Evolutionary conservation across 192 early-diverging fungal genomes (phyloP), one percentile per base, ranked within the genome.

Genomic region (Backusella liffmaniae): DNA sequence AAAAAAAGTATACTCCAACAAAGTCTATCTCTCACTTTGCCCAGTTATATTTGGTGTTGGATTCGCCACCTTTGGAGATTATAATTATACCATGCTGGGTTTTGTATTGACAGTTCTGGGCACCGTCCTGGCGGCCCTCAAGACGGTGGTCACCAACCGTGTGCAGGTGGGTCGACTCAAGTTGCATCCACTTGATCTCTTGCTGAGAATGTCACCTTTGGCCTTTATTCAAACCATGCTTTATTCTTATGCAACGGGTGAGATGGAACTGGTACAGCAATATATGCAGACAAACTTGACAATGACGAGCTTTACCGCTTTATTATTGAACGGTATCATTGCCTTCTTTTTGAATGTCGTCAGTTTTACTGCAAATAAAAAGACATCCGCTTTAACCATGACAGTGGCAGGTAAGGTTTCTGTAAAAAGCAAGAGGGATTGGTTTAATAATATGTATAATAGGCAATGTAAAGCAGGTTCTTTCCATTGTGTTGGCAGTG

Each of bases 261-360:
- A 97, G 76, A 44, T 90, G 59, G 70, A 75, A 12, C 44, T 76
- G 29, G 81, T 87, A 21, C 72, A 75, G 9, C 68, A 80, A 5
- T 90, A 83, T 74, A 80, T 75, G 35, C 37, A 73, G 36, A 86
- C 82, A 0, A 80, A 85, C 46, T 82, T 89, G 82, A 86, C 80
- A 7, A 71, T 72, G 42, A 79, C 77, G 23, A 73, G 87, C 30
- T 69, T 81, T 6, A 39, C 83, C 51, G 94, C 92, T 0, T 83
- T 97, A 59, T 66, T 87, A 3, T 84, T 91, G 37, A 97, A 97
- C 74, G 95, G 94, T 1, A 75, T 86, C 13, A 88, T 96, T 75
- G 96, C 96, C 10, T 97, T 97, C 84, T 89, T 88, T 75, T 81
- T 97, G 10, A 97, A 97, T 80, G 84, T 92, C n/a, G 92, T 92